Evolutionary conservation across 2,329 filamentous ascomycete genomes (phyloP).

Genomic region (Nemania sp.): DNA sequence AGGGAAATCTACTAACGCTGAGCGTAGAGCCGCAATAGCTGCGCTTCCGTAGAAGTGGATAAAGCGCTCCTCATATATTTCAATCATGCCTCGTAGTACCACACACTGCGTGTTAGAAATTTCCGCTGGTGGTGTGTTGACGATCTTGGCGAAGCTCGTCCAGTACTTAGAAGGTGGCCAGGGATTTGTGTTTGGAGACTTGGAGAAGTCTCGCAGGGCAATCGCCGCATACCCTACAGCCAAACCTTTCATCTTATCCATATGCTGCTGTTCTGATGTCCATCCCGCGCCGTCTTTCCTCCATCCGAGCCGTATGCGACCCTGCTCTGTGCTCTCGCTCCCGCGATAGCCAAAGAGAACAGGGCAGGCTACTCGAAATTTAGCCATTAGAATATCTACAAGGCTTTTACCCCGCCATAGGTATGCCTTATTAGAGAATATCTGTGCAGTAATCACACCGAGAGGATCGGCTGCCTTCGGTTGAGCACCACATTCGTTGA

Average conservation of each 20-base stretch:
- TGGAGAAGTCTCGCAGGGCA: conserved; percentile 83
- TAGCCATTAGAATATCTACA: conserved; percentile 87
- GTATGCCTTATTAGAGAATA: conserved; percentile 78
- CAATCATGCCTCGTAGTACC: conserved; percentile 77
- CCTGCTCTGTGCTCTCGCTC: conserved; percentile 76
- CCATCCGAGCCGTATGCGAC: conserved; percentile 80
- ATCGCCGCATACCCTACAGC: conserved; percentile 87
- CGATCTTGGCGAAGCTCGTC: conserved; percentile 78
- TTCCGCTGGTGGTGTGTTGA: conserved; percentile 77
- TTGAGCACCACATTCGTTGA: conserved; percentile 73
- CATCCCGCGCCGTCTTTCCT: conserved; percentile 70
- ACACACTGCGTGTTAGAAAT: conserved; percentile 80
- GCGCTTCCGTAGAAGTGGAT: conserved; percentile 83
- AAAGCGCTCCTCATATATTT: conserved; percentile 79
- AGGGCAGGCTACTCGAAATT: conserved; percentile 83
- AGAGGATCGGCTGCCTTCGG: conserved; percentile 79
- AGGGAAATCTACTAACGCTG: conserved; percentile 81
- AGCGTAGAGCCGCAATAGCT: conserved; percentile 76
- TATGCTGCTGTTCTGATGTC: conserved; percentile 78
- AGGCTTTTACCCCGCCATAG: conserved; percentile 75
- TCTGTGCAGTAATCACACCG: conserved; percentile 78
- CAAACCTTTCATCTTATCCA: conserved; percentile 84
- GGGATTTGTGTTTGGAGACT: conserved; percentile 75
- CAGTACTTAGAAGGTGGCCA: conserved; percentile 87
- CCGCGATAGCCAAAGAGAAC: conserved; percentile 87